These are phyloP conservation scores for Phoma herbarum DNA, from an alignment of 2,329 filamentous ascomycete species.

Conservation along the genomic window DNA sequence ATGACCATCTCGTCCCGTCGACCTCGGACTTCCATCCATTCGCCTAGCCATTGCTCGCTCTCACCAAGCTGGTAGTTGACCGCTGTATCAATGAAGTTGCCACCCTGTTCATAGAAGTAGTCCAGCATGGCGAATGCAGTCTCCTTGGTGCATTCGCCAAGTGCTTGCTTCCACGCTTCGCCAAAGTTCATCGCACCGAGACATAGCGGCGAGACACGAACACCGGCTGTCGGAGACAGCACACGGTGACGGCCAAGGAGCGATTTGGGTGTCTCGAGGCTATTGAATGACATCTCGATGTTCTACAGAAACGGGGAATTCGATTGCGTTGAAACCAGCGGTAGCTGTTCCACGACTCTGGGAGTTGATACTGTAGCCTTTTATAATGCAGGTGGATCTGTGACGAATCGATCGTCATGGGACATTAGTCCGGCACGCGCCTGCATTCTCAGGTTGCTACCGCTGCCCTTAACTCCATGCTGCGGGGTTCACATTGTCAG, in stretches of 20 bases:
- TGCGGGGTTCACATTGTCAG: neutral
- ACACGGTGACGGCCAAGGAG: constrained; percentile 59
- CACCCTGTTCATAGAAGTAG: constrained; percentile 70
- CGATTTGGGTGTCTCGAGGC: constrained; percentile 23
- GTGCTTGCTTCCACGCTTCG: constrained; percentile 50
- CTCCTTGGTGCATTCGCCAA: constrained; percentile 65
- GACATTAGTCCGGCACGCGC: neutral
- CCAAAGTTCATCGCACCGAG: constrained; percentile 63
- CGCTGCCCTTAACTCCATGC: neutral
- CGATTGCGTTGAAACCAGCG: neutral
- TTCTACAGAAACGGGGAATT: neutral
- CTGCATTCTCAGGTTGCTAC: neutral
- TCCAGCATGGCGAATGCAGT: constrained; percentile 72
- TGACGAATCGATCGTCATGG: neutral
- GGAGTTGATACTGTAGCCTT: neutral
- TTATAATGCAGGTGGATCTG: neutral
- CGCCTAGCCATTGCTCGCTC: constrained; percentile 55
- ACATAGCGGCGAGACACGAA: constrained; percentile 61
- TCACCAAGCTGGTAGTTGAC: constrained; percentile 53
- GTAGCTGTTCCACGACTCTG: neutral
- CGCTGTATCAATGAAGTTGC: constrained; percentile 76
- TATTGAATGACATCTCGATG: constrained; percentile 18
- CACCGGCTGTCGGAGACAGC: constrained; percentile 59
- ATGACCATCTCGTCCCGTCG: constrained; percentile 54
- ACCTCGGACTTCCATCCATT: constrained; percentile 52